Conservation (phyloP, 2,329 filamentous ascomycete species). For the Cercospora berteroae region DNA sequence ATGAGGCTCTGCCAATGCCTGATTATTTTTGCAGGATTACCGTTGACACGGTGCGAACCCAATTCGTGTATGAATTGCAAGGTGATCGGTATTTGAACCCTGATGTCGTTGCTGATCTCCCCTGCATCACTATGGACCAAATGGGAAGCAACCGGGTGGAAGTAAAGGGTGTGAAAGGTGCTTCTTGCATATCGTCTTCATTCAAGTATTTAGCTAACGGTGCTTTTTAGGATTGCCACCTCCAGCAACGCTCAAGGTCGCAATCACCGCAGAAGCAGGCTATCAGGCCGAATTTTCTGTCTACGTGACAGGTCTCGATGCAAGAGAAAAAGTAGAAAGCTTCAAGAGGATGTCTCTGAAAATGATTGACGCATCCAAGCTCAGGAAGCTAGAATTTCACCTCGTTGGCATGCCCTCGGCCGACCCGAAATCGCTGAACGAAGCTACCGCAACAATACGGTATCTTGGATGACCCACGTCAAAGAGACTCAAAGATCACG, state of each 20-base stretch:
- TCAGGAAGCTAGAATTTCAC: not conserved
- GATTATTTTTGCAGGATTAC: not conserved
- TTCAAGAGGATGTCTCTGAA: not conserved
- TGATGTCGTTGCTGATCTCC: not conserved
- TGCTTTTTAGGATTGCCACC: not conserved
- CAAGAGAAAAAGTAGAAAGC: not conserved
- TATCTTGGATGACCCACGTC: not conserved
- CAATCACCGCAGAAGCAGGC: not conserved
- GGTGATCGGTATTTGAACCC: not conserved
- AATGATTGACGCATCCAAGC: not conserved
- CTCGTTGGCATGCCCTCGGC: not conserved
- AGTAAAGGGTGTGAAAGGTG: not conserved
- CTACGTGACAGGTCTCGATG: not conserved
- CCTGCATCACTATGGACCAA: not conserved
- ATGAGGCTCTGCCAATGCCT: not conserved
- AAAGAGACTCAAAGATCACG: not conserved
- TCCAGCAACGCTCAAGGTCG: not conserved
- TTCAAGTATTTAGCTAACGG: not conserved
- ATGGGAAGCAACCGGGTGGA: not conserved
- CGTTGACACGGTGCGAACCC: not conserved
- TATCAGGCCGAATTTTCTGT: not conserved
- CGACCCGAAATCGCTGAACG: not conserved
- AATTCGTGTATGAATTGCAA: not conserved
- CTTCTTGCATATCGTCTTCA: not conserved
- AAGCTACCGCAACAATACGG: not conserved